Base-by-base conservation (phyloP, 2,329 filamentous ascomycete species). In the Colletotrichum sp. region DNA sequence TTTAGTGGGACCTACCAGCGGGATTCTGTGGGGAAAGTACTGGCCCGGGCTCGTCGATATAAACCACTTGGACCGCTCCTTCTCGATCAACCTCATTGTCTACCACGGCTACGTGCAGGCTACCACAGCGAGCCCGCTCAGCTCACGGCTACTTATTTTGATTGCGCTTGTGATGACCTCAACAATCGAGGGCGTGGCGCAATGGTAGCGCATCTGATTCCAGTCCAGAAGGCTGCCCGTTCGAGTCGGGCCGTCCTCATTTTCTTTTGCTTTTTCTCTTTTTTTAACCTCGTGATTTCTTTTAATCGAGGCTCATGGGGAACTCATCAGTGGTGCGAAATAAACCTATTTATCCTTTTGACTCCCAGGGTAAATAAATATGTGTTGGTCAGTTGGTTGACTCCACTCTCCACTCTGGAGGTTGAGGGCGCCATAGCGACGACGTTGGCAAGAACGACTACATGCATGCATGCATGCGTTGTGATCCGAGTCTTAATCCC, bases 181-280 rank as follows among this genome's bases (percentile, higher is more conserved):
- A 22, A 27, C 16, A 59, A 34, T 7, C 25, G 73, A 36, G 70
- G 73, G 48, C 70, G 69, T 75, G 73, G 72, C 73, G 73, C 73
- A 75, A 75, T 68, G 73, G 73, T 73, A 75, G 69, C 73, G 73
- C 44, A 48, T 75, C 73, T 72, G 69, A 75, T 75, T 75, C 73
- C 73, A 75, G 73, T 75, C 73, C 73, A 72, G 73, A 73, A 75
- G 70, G 69, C 32, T 75, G 73, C 48, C 64, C 59, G 73, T 75
- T 73, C 73, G 64, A 75, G 70, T 75, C 73, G 57, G 64, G 70
- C 64, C 70, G 64, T 75, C 44, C 70, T 75, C 73, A 64, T 61
- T 61, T 32, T 61, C 30, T 61, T 61, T 61, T 61, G 59, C 19
- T 32, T 36, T 61, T 34, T 15, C 39, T n/a, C n/a, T n/a, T n/a